Evolutionary conservation across 2,329 filamentous ascomycete species (phyloP).

Genomic region (Penicillium sp.): DNA sequence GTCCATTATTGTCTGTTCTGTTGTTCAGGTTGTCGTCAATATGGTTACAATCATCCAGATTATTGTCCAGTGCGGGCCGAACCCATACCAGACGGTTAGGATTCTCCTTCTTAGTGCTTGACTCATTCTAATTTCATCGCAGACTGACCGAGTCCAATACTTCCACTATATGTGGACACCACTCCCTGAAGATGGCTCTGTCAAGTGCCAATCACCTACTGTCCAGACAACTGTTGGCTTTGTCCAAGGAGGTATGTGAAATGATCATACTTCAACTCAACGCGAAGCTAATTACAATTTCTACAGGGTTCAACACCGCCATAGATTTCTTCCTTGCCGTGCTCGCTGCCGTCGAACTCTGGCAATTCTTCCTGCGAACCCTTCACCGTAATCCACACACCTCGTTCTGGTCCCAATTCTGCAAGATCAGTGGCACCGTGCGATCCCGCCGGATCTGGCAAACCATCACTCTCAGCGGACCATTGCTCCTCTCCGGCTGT

Average conservation of each 20-base stretch:
- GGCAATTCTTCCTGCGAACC: conserved; percentile 38
- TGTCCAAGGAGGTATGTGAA: conserved; percentile 34
- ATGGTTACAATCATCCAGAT: conserved; percentile 38
- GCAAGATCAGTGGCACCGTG: conserved; percentile 30
- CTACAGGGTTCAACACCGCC: conserved; percentile 33
- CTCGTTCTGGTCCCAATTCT: conserved; percentile 32
- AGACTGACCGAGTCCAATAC: conserved; percentile 33
- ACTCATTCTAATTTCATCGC: conserved; percentile 30
- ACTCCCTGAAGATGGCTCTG: conserved; percentile 35
- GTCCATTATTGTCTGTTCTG: conserved; percentile 34
- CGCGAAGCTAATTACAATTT: background rate
- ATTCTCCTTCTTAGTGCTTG: background rate
- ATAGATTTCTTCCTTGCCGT: conserved; percentile 37
- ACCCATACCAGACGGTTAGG: conserved; percentile 31
- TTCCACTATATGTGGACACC: conserved; percentile 44
- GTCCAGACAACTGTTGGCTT: conserved; percentile 40
- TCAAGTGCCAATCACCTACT: conserved; percentile 34
- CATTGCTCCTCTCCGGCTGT: conserved; percentile 36
- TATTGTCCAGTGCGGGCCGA: conserved; percentile 38
- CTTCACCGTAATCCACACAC: conserved; percentile 25
- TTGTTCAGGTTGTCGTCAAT: conserved; percentile 36
- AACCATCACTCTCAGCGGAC: conserved; percentile 35
- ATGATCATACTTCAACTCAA: background rate
- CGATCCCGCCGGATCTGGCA: conserved; percentile 39
- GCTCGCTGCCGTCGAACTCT: conserved; percentile 37